Percentiles rank a stretch among this genome's conserved stretches.
Conservation (phyloP, 2,329 filamentous ascomycete species). For the Stagonosporopsis cucurbitacearum region DNA sequence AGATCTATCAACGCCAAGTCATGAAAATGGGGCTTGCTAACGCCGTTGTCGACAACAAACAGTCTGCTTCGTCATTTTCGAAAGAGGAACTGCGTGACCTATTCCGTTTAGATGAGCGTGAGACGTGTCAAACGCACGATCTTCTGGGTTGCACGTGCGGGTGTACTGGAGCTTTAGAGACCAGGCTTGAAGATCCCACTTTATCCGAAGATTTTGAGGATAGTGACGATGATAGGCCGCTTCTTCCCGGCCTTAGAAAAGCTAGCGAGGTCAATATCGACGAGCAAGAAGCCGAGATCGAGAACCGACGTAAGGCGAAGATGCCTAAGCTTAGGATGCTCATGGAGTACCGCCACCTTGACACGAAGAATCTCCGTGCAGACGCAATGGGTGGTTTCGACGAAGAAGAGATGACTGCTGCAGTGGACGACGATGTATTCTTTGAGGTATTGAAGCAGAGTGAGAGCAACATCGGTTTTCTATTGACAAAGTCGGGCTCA, state of each 20-base stretch:
- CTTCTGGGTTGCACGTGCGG: slow-evolving; percentile 68
- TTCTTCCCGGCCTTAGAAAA: slow-evolving; percentile 39
- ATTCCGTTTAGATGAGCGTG: slow-evolving; percentile 68
- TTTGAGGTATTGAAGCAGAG: slow-evolving; percentile 56
- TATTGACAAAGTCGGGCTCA: slow-evolving; percentile 55
- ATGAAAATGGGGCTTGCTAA: slow-evolving; percentile 74
- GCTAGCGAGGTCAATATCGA: slow-evolving; percentile 56
- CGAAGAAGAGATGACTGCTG: slow-evolving; percentile 39
- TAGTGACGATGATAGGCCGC: slow-evolving; percentile 35
- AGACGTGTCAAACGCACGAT: slow-evolving; percentile 71
- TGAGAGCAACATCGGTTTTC: slow-evolving; percentile 54
- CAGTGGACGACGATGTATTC: slow-evolving; percentile 60
- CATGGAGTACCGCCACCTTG: slow-evolving; percentile 63
- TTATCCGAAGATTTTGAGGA: slow-evolving; percentile 26
- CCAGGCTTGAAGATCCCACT: slow-evolving; percentile 18
- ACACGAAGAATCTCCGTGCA: slow-evolving; percentile 43
- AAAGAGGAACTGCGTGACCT: slow-evolving; percentile 70
- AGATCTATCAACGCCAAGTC: slow-evolving; percentile 76
- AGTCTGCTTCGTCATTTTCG: slow-evolving; percentile 66
- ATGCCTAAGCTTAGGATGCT: slow-evolving; percentile 57
- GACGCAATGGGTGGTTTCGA: slow-evolving; percentile 18
- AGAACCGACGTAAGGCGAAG: slow-evolving; percentile 42
- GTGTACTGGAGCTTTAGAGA: slow-evolving; percentile 55
- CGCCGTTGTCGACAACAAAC: slow-evolving; percentile 73
- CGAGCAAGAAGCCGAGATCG: slow-evolving; percentile 53